These are phyloP conservation scores for Candida loeiensis DNA, from an alignment of 805 yeast genomes.

Conservation along the genomic window DNA sequence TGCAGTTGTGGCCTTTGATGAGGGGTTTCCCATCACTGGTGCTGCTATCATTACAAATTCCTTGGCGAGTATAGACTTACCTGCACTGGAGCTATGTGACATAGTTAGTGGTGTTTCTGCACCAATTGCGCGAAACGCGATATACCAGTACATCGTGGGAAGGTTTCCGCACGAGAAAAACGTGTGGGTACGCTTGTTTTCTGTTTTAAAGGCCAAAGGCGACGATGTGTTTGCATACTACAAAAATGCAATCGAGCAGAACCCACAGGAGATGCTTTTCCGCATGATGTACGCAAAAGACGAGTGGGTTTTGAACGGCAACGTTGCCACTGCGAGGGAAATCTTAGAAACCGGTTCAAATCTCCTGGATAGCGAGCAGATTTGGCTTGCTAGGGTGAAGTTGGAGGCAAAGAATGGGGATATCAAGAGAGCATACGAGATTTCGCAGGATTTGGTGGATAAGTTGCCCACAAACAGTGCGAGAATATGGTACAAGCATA, in stretches of 20 bases:
- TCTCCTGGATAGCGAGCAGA: constrained; percentile 36
- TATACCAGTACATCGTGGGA: constrained; percentile 45
- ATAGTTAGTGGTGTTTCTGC: background rate
- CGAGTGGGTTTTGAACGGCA: constrained; percentile 48
- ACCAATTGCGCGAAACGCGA: constrained; percentile 41
- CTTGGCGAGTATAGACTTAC: constrained; percentile 23
- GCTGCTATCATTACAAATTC: constrained; percentile 49
- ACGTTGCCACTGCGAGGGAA: constrained; percentile 48
- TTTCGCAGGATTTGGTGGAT: constrained; percentile 35
- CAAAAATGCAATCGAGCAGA: constrained; percentile 48
- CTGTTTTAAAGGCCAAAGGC: constrained; percentile 11
- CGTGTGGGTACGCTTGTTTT: constrained; percentile 50
- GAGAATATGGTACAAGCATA: constrained; percentile 60
- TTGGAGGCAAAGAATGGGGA: constrained; percentile 48
- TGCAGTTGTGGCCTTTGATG: constrained; percentile 52
- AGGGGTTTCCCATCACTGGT: constrained; percentile 45
- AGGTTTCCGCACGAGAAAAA: constrained; percentile 10
- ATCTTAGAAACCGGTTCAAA: constrained; percentile 39
- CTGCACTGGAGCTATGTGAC: background rate
- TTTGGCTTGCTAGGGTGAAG: constrained; percentile 74
- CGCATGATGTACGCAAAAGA: constrained; percentile 74
- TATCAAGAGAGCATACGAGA: constrained; percentile 37
- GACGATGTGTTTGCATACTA: constrained; percentile 34
- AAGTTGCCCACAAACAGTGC: constrained; percentile 27
- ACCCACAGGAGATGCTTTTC: constrained; percentile 50